Percentiles rank a stretch among this genome's conserved stretches.
Conservation (phyloP, 2,329 filamentous ascomycete species). For the Colletotrichum karsti region DNA sequence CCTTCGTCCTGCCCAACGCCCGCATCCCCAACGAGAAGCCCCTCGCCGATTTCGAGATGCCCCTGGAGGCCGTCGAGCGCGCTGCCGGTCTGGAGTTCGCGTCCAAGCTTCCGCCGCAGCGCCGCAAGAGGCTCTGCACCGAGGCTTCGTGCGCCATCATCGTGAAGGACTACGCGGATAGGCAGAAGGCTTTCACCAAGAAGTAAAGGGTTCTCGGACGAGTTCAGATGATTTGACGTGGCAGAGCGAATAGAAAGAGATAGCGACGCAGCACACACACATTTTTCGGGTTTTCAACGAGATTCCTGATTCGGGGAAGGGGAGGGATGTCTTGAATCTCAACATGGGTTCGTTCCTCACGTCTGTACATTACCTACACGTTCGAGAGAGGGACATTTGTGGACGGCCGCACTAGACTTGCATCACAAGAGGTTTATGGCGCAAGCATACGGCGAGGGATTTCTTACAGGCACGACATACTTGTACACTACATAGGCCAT, state of each 20-base stretch:
- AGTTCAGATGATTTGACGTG: neutral
- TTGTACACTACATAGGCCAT: conserved; percentile 27
- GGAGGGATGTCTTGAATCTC: neutral
- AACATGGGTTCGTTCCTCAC: conserved; percentile 13
- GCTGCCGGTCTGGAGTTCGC: conserved; percentile 94
- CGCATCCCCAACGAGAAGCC: conserved; percentile 88
- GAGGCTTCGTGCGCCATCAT: conserved; percentile 87
- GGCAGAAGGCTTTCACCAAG: conserved; percentile 65
- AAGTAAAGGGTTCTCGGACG: conserved; percentile 32
- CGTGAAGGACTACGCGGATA: conserved; percentile 79
- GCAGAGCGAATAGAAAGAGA: neutral
- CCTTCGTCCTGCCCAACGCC: conserved; percentile 95
- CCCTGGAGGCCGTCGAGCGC: conserved; percentile 89
- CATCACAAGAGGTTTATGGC: neutral
- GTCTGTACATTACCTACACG: conserved; percentile 25
- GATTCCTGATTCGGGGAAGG: no score
- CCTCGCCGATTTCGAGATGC: conserved; percentile 92
- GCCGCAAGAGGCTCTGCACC: conserved; percentile 82
- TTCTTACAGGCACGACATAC: conserved; percentile 13
- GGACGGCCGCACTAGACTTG: neutral
- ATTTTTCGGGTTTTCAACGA: neutral
- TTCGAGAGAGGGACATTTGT: neutral
- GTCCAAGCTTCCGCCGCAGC: conserved; percentile 74
- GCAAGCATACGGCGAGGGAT: conserved; percentile 13
- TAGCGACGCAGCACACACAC: neutral